Conservation (phyloP, 2,329 filamentous ascomycete genomes). For the Xenosphaeropsis pyriputrescens region DNA sequence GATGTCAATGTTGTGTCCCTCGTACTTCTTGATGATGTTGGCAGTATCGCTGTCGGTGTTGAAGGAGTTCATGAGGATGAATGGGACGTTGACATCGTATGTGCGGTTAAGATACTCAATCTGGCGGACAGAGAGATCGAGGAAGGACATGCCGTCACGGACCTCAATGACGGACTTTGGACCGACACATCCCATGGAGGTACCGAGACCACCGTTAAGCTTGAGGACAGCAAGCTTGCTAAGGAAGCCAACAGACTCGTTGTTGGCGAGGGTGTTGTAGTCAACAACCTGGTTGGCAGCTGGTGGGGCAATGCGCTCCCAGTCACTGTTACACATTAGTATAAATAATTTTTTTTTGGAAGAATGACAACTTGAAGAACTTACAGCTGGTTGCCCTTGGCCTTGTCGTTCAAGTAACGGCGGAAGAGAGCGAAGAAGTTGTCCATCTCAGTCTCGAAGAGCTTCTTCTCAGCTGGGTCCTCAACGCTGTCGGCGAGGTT, state of each 20-base stretch:
- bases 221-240: constrained; percentile 97
- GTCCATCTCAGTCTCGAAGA: constrained; percentile 99
- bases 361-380: constrained; percentile 14
- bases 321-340: constrained; percentile 46
- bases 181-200: constrained; percentile 97
- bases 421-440: constrained; percentile 99
- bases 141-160: constrained; percentile 99
- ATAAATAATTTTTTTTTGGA: constrained; percentile 1
- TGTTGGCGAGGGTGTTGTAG: constrained; percentile 81
- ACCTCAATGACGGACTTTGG: constrained; percentile 99
- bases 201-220: constrained; percentile 98
- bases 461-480: constrained; percentile 72
- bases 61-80: constrained; percentile 99
- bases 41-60: constrained; percentile 98
- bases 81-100: constrained; percentile 92
- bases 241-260: constrained; percentile 83
- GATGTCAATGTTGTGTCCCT: constrained; percentile 99
- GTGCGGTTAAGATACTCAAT: constrained; percentile 99
- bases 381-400: constrained; percentile 84
- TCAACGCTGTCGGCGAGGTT: constrained; percentile 79
- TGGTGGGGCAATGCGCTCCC: constrained; percentile 91
- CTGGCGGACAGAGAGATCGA: constrained; percentile 95
- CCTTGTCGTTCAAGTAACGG: constrained; percentile 96
- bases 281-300: constrained; percentile 88
- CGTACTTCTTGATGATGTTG: constrained; percentile 99